These are phyloP conservation scores for Geranium brycei DNA, from an alignment of 345 rosid species.

Conservation along the genomic window DNA sequence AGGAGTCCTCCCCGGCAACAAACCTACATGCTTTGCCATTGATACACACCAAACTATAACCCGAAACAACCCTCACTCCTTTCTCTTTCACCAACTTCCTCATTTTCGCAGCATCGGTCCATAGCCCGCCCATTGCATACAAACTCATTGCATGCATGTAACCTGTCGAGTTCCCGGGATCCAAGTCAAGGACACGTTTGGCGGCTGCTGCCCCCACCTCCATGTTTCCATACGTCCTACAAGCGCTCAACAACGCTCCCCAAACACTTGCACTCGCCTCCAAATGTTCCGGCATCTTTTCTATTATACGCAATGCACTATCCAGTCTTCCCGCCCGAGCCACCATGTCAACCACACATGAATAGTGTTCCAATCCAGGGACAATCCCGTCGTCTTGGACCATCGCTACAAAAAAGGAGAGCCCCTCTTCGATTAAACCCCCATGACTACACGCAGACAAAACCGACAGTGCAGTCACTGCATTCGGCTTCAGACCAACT, in stretches of 20 bases:
- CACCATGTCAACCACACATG: conserved; percentile 60
- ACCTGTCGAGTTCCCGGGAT: conserved; percentile 41
- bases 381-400: conserved; percentile 18
- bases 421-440: conserved; percentile 50
- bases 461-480: conserved; percentile 42
- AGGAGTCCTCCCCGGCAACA: conserved; percentile 38
- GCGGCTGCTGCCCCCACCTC: conserved; percentile 25
- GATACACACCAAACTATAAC: conserved; percentile 46
- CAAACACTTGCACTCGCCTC: conserved; percentile 41
- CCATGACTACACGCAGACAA: conserved; percentile 69
- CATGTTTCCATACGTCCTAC: conserved; percentile 29
- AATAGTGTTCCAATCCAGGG: conserved; percentile 45
- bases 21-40: conserved; percentile 23
- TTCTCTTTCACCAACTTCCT: conserved; percentile 43
- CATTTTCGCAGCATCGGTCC: conserved; percentile 40
- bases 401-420: conserved; percentile 48
- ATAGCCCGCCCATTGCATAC: conserved; percentile 37
- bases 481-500: conserved; percentile 36
- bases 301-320: conserved; percentile 34
- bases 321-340: conserved; percentile 52
- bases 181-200: conserved; percentile 38
- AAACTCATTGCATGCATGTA: conserved; percentile 49
- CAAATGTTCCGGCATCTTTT: conserved; percentile 22
- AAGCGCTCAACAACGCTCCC: conserved; percentile 57
- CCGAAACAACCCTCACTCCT: conserved; percentile 29